phyloP scores from a whole-genome alignment of 2,329 filamentous ascomycete genomes.

The Sclerotinia sclerotiorum region DNA sequence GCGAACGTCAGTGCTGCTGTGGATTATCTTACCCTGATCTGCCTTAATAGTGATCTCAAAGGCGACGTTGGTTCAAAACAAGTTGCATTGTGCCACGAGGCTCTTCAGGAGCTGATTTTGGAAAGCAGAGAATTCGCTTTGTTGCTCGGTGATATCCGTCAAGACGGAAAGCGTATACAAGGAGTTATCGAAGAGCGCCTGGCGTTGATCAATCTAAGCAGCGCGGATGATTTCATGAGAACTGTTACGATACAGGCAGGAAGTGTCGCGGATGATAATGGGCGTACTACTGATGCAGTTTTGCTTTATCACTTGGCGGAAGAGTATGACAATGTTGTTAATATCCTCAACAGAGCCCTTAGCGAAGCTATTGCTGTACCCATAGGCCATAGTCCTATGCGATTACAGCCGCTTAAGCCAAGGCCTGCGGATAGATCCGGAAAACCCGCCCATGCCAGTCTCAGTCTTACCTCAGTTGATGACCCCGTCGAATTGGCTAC shows the following conservation, averaged over 20 bases:
- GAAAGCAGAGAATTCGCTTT: slow-evolving; percentile 96
- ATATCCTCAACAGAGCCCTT: slow-evolving; percentile 83
- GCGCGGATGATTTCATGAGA: slow-evolving; percentile 81
- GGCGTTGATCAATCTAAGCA: slow-evolving; percentile 73
- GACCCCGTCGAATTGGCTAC: slow-evolving; percentile 63
- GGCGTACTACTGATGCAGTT: slow-evolving; percentile 89
- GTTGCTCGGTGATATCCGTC: slow-evolving; percentile 83
- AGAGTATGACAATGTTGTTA: slow-evolving; percentile 92
- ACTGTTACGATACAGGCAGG: slow-evolving; percentile 93
- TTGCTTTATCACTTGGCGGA: slow-evolving; percentile 91
- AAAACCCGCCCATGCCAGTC: slow-evolving; percentile 42
- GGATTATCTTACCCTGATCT: slow-evolving; percentile 90
- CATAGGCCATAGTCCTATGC: slow-evolving; percentile 76
- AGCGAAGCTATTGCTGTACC: slow-evolving; percentile 87
- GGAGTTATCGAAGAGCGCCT: slow-evolving; percentile 87
- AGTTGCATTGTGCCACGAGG: slow-evolving; percentile 82
- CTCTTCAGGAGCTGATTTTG: slow-evolving; percentile 88
- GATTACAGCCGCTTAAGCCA: slow-evolving; percentile 56
- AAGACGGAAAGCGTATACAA: slow-evolving; percentile 79
- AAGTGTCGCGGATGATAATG: slow-evolving; percentile 89
- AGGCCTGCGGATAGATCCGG: slow-evolving; percentile 26
- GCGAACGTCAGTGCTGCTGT: slow-evolving; percentile 86
- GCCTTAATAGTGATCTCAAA: slow-evolving; percentile 80
- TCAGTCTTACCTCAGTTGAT: slow-evolving; percentile 66
- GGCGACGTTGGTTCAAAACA: slow-evolving; percentile 75